phyloP scores from a whole-genome alignment of 2,329 filamentous ascomycete species.

The Zasmidium angulare region DNA sequence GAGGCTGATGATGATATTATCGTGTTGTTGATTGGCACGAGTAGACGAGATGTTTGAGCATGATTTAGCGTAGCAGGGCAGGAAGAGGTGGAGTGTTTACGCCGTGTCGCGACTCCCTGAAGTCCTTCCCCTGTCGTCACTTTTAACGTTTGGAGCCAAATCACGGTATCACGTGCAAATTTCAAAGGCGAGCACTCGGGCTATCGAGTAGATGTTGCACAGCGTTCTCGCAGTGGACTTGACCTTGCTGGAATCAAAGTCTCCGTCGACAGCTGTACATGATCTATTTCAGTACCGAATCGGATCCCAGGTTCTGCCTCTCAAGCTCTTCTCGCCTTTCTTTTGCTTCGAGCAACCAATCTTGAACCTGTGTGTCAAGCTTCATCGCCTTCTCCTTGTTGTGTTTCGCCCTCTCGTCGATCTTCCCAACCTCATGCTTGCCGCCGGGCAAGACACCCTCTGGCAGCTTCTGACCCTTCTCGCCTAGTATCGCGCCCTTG shows the following conservation, averaged over 20 bases:
- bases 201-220: no score
- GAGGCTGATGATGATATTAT: not conserved
- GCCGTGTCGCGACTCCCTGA: not conserved
- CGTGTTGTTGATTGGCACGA: not conserved
- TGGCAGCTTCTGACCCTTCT: conserved; percentile 35
- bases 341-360: conserved; percentile 28
- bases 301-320: conserved; percentile 19
- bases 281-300: conserved; percentile 16
- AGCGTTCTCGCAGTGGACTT: no score
- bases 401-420: conserved; percentile 28
- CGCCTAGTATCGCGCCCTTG: conserved; percentile 27
- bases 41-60: not conserved
- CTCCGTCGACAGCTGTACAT: no score
- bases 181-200: no score
- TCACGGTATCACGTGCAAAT: conserved; percentile 8
- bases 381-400: conserved; percentile 31
- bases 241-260: no score
- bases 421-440: conserved; percentile 31
- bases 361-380: conserved; percentile 28
- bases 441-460: conserved; percentile 34
- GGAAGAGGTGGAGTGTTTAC: not conserved
- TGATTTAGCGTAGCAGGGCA: not conserved
- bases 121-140: not conserved
- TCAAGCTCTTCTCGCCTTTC: conserved; percentile 26
- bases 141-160: conserved; percentile 4